Conservation (phyloP, 139 green algal genomes). For the Astrephomene gubernaculifera region DNA sequence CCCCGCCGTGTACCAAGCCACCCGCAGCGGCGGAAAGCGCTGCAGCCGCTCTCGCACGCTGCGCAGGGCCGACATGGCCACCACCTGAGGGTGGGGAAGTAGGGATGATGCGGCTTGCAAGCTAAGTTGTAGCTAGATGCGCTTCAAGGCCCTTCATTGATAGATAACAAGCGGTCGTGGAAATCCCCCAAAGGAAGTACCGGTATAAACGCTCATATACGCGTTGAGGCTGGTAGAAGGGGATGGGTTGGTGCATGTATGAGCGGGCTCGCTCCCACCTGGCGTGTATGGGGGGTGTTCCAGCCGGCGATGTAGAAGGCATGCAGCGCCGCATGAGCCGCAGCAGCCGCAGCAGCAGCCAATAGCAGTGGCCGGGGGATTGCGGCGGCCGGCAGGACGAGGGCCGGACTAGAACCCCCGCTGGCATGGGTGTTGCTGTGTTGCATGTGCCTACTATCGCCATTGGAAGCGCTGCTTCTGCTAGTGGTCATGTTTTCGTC, state of each 20-base stretch:
- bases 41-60: neutral
- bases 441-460: neutral
- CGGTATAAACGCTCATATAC: no score
- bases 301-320: constrained; percentile 25
- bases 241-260: no score
- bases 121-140: no score
- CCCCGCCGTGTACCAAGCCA: constrained; percentile 10
- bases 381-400: no score
- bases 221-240: no score
- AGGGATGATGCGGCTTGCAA: neutral
- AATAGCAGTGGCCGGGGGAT: neutral
- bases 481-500: no score
- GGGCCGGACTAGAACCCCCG: no score
- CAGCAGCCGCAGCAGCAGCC: neutral
- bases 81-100: neutral
- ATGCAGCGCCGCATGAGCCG: constrained; percentile 19
- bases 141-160: no score
- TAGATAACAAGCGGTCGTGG: no score
- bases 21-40: neutral
- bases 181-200: no score
- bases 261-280: no score
- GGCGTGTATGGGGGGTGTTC: neutral
- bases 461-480: neutral
- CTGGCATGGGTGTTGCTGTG: neutral
- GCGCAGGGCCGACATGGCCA: constrained; percentile 20